These are phyloP conservation scores for Dicorynia guianensis DNA, from an alignment of 306 rosid genomes.

Conservation along the genomic window DNA sequence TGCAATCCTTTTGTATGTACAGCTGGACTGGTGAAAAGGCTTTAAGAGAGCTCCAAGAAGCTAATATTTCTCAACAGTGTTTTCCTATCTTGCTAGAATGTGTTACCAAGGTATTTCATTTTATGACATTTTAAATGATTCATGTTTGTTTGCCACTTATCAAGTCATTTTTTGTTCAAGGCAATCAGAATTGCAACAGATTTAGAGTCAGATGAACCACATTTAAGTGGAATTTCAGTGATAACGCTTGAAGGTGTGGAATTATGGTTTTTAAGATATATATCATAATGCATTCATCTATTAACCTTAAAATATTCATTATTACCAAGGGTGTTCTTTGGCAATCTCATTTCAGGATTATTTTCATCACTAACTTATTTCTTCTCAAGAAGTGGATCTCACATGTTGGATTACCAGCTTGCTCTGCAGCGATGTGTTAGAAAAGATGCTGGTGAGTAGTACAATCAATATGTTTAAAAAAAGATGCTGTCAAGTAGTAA, in stretches of 20 bases:
- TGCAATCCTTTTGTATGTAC: slow-evolving; percentile 34
- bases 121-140: slow-evolving; percentile 37
- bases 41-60: slow-evolving; percentile 82
- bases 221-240: slow-evolving; percentile 84
- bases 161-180: slow-evolving; percentile 53
- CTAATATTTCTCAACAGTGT: slow-evolving; percentile 81
- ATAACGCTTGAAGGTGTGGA: slow-evolving; percentile 80
- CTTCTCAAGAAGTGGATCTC: slow-evolving; percentile 92
- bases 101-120: slow-evolving; percentile 74
- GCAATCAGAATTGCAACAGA: slow-evolving; percentile 88
- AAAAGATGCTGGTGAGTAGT: slow-evolving; percentile 75
- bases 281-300: slow-evolving; percentile 30
- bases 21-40: slow-evolving; percentile 98
- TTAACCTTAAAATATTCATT: slow-evolving; percentile 24
- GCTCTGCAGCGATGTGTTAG: slow-evolving; percentile 74
- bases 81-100: slow-evolving; percentile 88
- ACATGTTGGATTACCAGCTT: slow-evolving; percentile 88
- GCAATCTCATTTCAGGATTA: slow-evolving; percentile 65
- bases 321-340: slow-evolving; percentile 38
- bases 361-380: slow-evolving; percentile 88
- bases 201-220: slow-evolving; percentile 62
- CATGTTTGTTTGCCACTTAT: slow-evolving; percentile 33
- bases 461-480: slow-evolving; percentile 46
- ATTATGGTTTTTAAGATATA: slow-evolving; percentile 32
- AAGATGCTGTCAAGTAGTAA: slow-evolving; percentile 69